Evolutionary conservation across 371 early-diverging fungal species (phyloP).

Genomic region (Lichtheimia corymbifera): DNA sequence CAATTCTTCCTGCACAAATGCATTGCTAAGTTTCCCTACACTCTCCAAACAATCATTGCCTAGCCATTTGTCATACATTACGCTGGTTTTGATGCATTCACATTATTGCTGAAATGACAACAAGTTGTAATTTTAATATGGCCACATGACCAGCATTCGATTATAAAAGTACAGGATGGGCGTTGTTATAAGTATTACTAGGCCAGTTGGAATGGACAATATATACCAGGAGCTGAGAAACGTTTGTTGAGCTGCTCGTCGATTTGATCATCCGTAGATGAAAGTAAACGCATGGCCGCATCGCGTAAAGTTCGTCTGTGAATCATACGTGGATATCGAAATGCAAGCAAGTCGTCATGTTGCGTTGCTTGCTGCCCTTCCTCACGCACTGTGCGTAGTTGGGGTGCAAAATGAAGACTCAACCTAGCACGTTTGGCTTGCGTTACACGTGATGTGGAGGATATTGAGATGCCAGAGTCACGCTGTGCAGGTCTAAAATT

Average conservation of each 20-base stretch:
- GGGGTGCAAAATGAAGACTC: conserved; percentile 7
- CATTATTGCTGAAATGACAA: no score
- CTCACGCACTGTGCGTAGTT: conserved; percentile 8
- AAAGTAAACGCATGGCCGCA: conserved; percentile 17
- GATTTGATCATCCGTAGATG: conserved; percentile 3
- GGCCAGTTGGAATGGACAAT: no score
- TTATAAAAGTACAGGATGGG: no score
- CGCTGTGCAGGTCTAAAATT: background rate
- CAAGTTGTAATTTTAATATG: no score
- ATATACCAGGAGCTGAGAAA: background rate
- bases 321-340: conserved; percentile 24
- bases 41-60: no score
- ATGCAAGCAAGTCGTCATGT: conserved; percentile 11
- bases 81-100: no score
- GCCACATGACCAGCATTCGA: no score
- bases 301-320: conserved; percentile 16
- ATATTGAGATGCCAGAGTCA: conserved; percentile 1
- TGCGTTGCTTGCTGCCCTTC: background rate
- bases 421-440: background rate
- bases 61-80: no score
- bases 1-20: no score
- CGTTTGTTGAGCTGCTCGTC: background rate
- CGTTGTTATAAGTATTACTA: no score
- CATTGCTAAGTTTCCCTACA: no score
- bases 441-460: background rate